Evolutionary conservation across 2,329 filamentous ascomycete genomes (phyloP).

Genomic region (Thyridium curvatum): DNA sequence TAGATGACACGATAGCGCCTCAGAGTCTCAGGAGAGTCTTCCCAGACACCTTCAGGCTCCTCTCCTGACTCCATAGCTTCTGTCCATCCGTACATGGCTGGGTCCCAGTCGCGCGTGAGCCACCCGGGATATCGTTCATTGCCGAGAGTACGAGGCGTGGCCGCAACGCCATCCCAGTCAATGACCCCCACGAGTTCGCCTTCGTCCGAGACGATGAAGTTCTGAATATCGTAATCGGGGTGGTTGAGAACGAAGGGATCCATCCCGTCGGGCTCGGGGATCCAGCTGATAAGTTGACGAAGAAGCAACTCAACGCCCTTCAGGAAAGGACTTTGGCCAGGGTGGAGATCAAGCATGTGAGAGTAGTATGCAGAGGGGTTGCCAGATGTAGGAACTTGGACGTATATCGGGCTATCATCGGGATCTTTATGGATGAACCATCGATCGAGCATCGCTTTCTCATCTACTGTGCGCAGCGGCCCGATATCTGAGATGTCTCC

Average conservation of each 20-base stretch:
- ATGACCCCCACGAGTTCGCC: constrained; percentile 19
- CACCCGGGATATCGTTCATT: constrained; percentile 13
- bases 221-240: constrained; percentile 20
- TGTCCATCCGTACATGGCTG: constrained; percentile 10
- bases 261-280: constrained; percentile 2
- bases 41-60: constrained; percentile 12
- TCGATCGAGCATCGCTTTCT: constrained; percentile 8
- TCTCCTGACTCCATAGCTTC: constrained; percentile 6
- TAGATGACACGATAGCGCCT: constrained; percentile 8
- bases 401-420: constrained; percentile 8
- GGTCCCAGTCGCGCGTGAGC: constrained; percentile 17
- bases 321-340: constrained; percentile 5
- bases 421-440: constrained; percentile 8
- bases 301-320: constrained; percentile 6
- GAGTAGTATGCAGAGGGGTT: too few species aligned
- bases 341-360: too few species aligned
- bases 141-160: constrained; percentile 15
- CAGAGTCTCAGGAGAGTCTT: constrained; percentile 11
- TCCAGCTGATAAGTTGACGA: constrained; percentile 10
- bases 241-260: constrained; percentile 17
- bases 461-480: constrained; percentile 1
- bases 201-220: constrained; percentile 19
- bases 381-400: constrained; percentile 3
- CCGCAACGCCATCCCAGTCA: constrained; percentile 19
- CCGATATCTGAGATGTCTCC: neutral